A percentile compares a stretch with the other conserved stretches of the same genome.
These are phyloP conservation scores for Tolypocladium guangdongense DNA, from an alignment of 2,329 filamentous ascomycete genomes.

Conservation along the genomic window DNA sequence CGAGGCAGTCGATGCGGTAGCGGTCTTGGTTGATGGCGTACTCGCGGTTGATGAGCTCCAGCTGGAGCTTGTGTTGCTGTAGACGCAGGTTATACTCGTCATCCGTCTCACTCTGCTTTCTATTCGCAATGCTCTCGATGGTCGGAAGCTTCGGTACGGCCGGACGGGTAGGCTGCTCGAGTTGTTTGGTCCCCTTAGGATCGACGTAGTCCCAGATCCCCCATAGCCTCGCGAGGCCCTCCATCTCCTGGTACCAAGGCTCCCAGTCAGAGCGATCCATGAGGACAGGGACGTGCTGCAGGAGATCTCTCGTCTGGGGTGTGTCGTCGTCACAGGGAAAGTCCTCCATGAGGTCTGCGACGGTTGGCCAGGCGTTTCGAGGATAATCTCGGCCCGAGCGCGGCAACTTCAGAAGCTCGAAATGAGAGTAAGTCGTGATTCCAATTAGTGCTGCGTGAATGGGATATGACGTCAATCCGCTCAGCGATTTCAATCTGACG, in stretches of 20 bases:
- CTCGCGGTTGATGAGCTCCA: conserved; percentile 2
- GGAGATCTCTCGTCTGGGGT: not conserved
- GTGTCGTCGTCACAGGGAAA: not conserved
- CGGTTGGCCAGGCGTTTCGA: not conserved
- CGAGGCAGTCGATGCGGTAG: conserved; percentile 3
- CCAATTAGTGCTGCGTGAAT: too few species aligned
- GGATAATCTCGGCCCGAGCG: too few species aligned
- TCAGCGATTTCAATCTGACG: too few species aligned
- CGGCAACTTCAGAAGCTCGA: too few species aligned
- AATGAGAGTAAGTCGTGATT: too few species aligned
- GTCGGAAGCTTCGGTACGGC: conserved; percentile 1
- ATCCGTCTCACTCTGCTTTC: conserved; percentile 2
- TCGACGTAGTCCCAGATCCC: conserved; percentile 7
- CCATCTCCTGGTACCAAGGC: conserved; percentile 4
- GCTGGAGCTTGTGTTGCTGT: conserved; percentile 1
- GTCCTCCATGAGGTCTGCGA: not conserved
- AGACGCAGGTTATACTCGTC: conserved; percentile 2
- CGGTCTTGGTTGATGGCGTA: conserved; percentile 5
- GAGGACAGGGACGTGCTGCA: conserved; percentile 3
- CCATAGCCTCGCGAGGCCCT: conserved; percentile 1
- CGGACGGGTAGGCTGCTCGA: conserved; percentile 1
- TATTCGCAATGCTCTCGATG: not conserved
- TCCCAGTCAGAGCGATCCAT: conserved; percentile 4
- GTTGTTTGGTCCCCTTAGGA: not conserved
- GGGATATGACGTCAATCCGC: too few species aligned